Evolutionary conservation across 2,329 filamentous ascomycete species (phyloP), one percentile per base, ranked within the genome.

Genomic region (Calonectria pseudoreteaudii): DNA sequence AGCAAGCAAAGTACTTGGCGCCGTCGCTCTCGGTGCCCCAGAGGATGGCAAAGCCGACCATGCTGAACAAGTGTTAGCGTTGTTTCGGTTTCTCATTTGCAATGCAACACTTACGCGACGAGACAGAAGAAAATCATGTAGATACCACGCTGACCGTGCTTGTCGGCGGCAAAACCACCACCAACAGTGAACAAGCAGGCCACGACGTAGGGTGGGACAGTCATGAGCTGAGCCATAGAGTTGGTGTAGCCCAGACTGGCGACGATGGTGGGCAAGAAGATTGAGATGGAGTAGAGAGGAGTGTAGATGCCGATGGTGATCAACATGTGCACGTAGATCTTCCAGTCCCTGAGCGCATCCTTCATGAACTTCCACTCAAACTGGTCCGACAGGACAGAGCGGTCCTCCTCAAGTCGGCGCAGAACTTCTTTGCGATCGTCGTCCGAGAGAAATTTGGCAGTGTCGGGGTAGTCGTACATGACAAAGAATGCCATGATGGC

Each of bases 241-340:
- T 83, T 82, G 76, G 79, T 81, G 79, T 84, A 85, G 8, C 84
- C 84, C 16, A 86, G 79, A 47, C 82, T 78, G 64, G 80, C 78
- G 72, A 86, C 82, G 50, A 86, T 85, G 41, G 80, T 83, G 58
- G 84, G 84, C 4, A 86, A 78, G 77, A 86, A 85, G 64, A 84
- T 81, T 34, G 80, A 82, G 77, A 85, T 82, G 74, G 83, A 84
- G 78, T 85, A 86, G 23, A 85, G 81, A 7, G 84, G 84, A 5
- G 82, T 84, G 76, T 84, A 85, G 72, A 86, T 90, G 66, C 92
- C 88, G 74, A 93, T 91, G 83, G 92, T 93, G 84, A 90, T 91
- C 68, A 90, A 71, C 79, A 93, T 90, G 74, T 93, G 86, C 11
- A 88, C 83, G 80, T 86, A 88, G 62, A 88, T 87, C 82, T 88